Percentiles rank a stretch among this genome's conserved stretches.
phyloP scores from a whole-genome alignment of 2,329 filamentous ascomycete genomes.

The Aureobasidium lini region DNA sequence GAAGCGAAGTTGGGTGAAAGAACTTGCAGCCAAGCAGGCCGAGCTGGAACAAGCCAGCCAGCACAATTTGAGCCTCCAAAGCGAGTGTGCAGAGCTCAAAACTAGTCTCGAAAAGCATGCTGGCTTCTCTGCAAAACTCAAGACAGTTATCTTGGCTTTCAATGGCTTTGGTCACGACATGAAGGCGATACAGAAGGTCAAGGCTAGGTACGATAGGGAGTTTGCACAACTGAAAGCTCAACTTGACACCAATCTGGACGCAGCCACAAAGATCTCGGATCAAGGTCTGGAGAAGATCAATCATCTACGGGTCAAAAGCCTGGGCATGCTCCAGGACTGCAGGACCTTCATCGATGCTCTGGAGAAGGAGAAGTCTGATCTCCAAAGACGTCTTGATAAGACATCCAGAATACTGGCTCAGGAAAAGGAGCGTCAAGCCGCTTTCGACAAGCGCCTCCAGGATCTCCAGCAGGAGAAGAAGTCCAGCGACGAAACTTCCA shows the following conservation, averaged over 20 bases:
- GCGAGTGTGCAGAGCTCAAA: background rate
- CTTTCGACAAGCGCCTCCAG: background rate
- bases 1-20: background rate
- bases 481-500: background rate
- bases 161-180: background rate
- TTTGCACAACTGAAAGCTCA: background rate
- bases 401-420: background rate
- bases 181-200: background rate
- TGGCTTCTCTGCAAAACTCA: background rate
- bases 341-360: background rate
- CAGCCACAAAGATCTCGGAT: background rate
- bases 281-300: background rate
- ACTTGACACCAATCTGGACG: background rate
- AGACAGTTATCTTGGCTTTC: background rate
- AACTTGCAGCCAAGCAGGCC: constrained; percentile 1
- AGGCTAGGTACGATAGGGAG: background rate
- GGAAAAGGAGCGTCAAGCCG: background rate
- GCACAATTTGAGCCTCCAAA: background rate
- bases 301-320: background rate
- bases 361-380: background rate
- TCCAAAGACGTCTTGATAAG: background rate
- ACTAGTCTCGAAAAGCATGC: background rate
- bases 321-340: background rate
- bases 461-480: background rate
- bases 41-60: background rate